Evolutionary conservation across 345 rosid genomes (phyloP), one percentile per base, ranked within the genome.

Genomic region (Hirschfeldia incana): DNA sequence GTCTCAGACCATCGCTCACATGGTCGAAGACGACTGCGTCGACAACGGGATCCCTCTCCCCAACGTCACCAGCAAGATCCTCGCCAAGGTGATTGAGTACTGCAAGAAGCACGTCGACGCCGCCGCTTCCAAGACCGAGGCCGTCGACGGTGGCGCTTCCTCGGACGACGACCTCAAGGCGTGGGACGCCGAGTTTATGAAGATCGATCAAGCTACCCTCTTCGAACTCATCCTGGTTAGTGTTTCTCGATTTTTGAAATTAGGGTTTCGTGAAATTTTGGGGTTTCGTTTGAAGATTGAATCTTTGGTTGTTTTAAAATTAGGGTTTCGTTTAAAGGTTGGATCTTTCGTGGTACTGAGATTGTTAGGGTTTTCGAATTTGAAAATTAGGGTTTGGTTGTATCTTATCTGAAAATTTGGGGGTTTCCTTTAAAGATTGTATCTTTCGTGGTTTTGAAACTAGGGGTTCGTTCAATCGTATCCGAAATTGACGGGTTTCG

Each of bases 81-180:
- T 93, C 12, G 82, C 93, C 2, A 88, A 83, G 89, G 90, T 93
- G 26, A 86, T 91, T 67, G 97, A 91, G 85, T 93, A 93, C 78
- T 87, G 90, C 85, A 88, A 81, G 83, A 91, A 85, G 55, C 98
- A 91, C 81, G 94, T 85, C 2, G 92, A 88, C 21, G 67, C 84
- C 46, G 66, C 74, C 4, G 84, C 78, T 10, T 27, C 83, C 12
- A 80, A 74, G 83, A 69, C 10, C 75, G 76, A 80, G 1, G 78
- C 81, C 72, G 83, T 9, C 46, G 87, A 37, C 1, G 84, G 66
- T 13, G 53, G 1, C 1, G 57, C 57, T n/a, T 16, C 86, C 2
- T 59, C 71, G 28, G 94, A 86, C 4, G 91, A 84, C 0, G 87
- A 83, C 0, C 87, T 88, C 74, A 91, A 89, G 84, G 5, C 77